A percentile compares a stretch with the other conserved stretches of the same genome.
Evolutionary conservation across 2,329 filamentous ascomycete genomes (phyloP).

Genomic region (Emergomyces orientalis): DNA sequence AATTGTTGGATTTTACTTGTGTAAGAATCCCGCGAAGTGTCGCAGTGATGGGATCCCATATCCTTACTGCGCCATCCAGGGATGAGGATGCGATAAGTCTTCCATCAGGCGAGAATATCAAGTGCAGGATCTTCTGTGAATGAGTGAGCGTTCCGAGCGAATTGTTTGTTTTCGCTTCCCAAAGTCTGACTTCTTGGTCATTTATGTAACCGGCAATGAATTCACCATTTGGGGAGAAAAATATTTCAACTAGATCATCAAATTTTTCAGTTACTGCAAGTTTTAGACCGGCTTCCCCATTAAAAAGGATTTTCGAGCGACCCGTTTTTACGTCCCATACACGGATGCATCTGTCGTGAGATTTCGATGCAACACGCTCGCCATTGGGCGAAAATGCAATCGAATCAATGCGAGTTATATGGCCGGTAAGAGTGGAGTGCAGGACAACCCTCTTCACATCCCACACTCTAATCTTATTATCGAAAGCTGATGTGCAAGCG

Average conservation of each 20-base stretch:
- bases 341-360: neutral
- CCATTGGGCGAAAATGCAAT: conserved; percentile 2
- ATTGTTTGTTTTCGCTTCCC: conserved; percentile 4
- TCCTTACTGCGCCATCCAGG: neutral
- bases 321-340: neutral
- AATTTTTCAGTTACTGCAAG: neutral
- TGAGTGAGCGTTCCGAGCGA: neutral
- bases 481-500: neutral
- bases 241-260: neutral
- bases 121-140: neutral
- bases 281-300: neutral
- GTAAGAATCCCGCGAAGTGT: neutral
- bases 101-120: conserved; percentile 7
- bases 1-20: neutral
- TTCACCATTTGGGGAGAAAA: conserved; percentile 15
- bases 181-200: conserved; percentile 2
- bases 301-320: neutral
- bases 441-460: neutral
- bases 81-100: conserved; percentile 1
- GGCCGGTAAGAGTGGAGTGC: conserved; percentile 2
- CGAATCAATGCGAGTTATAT: neutral
- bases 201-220: conserved; percentile 12
- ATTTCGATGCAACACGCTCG: neutral
- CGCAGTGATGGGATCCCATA: conserved; percentile 9
- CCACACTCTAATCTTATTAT: neutral